Percentiles rank a stretch among this genome's conserved stretches.
Evolutionary conservation across 306 rosid genomes (phyloP).

Genomic region (Vicia sativa): DNA sequence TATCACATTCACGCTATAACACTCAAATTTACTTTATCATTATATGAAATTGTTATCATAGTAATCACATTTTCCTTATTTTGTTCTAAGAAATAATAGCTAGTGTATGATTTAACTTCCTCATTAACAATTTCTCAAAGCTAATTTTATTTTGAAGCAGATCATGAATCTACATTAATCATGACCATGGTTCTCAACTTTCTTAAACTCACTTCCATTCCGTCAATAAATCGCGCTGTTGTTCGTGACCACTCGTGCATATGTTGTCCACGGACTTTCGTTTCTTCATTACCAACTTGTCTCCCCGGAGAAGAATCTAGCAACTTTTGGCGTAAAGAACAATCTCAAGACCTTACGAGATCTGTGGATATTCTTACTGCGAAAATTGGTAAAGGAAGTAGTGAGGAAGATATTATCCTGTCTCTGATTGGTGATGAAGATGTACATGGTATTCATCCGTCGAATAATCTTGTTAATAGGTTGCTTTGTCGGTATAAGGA

Average conservation of each 20-base stretch:
- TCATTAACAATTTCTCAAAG: background rate
- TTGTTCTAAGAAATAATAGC: no score
- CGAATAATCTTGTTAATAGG: constrained; percentile 47
- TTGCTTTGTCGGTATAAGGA: constrained; percentile 70
- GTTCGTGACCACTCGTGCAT: constrained; percentile 31
- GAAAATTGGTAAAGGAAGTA: constrained; percentile 51
- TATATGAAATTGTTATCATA: background rate
- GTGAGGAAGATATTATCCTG: constrained; percentile 57
- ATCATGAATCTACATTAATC: constrained; percentile 14
- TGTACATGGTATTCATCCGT: constrained; percentile 48
- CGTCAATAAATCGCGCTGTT: constrained; percentile 27
- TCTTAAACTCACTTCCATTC: constrained; percentile 30
- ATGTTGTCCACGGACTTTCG: constrained; percentile 13
- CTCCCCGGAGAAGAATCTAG: constrained; percentile 33
- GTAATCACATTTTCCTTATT: background rate
- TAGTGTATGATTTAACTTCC: constrained; percentile 7
- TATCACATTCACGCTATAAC: no score
- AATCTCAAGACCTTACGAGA: constrained; percentile 35
- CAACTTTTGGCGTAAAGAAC: constrained; percentile 34
- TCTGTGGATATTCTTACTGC: constrained; percentile 58
- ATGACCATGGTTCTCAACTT: constrained; percentile 23
- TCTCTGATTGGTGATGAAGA: constrained; percentile 53
- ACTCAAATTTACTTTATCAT: background rate
- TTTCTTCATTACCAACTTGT: constrained; percentile 34
- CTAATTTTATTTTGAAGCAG: constrained; percentile 33